These are phyloP conservation scores for Hydnomerulius pinastri DNA, from an alignment of 768 basidiomycete genomes.

Conservation along the genomic window DNA sequence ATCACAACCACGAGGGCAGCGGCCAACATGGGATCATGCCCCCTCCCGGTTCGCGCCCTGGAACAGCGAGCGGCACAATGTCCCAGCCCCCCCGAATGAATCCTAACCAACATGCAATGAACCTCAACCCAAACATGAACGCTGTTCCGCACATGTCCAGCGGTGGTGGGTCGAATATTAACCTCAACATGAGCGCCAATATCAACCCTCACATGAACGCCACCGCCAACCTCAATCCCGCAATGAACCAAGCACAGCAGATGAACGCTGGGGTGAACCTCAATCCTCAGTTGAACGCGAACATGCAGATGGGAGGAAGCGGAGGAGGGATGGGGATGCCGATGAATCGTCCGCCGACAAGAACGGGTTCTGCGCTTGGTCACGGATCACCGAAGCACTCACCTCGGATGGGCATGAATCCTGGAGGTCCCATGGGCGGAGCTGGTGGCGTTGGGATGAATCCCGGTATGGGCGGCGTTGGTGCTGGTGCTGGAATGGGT, in stretches of 20 bases:
- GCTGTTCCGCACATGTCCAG: conserved; percentile 6
- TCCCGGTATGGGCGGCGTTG: conserved; percentile 11
- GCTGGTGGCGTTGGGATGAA: conserved; percentile 1
- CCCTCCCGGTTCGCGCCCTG: conserved; percentile 26
- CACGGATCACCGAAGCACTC: conserved; percentile 32
- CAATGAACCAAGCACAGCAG: conserved; percentile 24
- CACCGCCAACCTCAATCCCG: conserved; percentile 4
- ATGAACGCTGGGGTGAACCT: conserved; percentile 12
- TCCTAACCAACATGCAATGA: conserved; percentile 20
- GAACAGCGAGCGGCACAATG: conserved; percentile 25
- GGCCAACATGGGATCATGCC: conserved; percentile 22
- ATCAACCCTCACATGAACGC: conserved; percentile 13
- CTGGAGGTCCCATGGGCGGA: conserved; percentile 13
- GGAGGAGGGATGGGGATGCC: conserved; percentile 18
- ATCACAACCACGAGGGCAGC: conserved; percentile 18
- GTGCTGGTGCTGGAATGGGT: conserved; percentile 14
- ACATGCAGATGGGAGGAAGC: conserved; percentile 16
- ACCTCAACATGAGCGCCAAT: conserved; percentile 13
- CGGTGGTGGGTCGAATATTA: conserved; percentile 8
- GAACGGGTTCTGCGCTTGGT: conserved; percentile 31
- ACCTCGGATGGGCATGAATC: conserved; percentile 19
- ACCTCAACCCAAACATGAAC: conserved; percentile 22
- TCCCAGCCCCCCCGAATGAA: conserved; percentile 27
- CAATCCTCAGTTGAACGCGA: conserved; percentile 18
- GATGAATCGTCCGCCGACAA: conserved; percentile 31